Conservation (phyloP, 495 filamentous ascomycete genomes). For the Xylaria bambusicola region DNA sequence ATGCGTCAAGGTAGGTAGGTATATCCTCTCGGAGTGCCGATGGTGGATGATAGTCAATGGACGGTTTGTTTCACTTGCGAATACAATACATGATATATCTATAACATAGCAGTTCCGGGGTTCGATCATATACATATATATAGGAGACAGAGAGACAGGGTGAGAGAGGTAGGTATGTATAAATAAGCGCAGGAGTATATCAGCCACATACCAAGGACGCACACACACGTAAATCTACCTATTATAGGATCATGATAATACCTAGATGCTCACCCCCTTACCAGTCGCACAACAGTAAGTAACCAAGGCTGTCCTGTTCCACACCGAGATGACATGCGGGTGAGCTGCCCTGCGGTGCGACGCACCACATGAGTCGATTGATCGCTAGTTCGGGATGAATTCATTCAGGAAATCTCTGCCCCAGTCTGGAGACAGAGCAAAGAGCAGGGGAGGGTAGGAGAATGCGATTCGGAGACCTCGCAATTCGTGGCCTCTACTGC, state of each 20-base stretch:
- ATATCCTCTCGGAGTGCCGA: too few relatives aligned
- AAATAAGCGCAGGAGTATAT: too few relatives aligned
- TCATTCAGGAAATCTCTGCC: background rate
- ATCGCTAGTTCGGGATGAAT: background rate
- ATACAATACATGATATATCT: too few relatives aligned
- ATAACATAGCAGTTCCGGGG: too few relatives aligned
- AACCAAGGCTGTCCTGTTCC: background rate
- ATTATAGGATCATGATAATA: too few relatives aligned
- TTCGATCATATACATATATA: too few relatives aligned
- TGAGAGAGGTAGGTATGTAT: too few relatives aligned
- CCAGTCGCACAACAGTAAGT: constrained; percentile 10
- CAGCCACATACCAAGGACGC: too few relatives aligned
- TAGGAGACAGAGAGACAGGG: too few relatives aligned
- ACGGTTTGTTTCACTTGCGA: too few relatives aligned
- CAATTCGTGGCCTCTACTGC: background rate
- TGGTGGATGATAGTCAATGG: background rate
- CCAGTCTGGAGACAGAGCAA: background rate
- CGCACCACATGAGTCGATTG: background rate
- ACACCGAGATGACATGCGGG: background rate
- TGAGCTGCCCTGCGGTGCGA: constrained; percentile 1
- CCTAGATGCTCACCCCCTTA: background rate
- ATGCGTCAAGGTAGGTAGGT: too few relatives aligned
- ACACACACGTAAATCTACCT: too few relatives aligned
- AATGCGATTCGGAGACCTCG: background rate
- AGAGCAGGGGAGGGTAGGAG: background rate